Evolutionary conservation across 2,329 filamentous ascomycete species (phyloP).

Genomic region (Nothomitra cinnamomea): DNA sequence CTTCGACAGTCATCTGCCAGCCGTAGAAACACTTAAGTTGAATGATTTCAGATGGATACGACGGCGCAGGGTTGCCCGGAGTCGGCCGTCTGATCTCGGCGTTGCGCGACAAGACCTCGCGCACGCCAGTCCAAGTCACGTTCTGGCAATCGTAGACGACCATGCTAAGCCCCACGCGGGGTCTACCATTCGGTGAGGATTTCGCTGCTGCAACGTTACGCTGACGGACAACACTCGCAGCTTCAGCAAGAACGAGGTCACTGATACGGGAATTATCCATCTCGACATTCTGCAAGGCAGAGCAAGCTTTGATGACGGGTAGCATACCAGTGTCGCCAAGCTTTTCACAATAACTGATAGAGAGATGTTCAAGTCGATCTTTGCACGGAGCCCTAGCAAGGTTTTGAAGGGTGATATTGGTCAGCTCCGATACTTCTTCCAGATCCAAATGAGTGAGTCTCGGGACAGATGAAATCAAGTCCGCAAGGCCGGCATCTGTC

Average conservation of each 20-base stretch:
- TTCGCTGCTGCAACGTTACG: constrained; percentile 29
- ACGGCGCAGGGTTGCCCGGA: constrained; percentile 12
- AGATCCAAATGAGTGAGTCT: constrained; percentile 73
- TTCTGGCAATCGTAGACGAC: constrained; percentile 85
- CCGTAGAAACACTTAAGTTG: constrained; percentile 85
- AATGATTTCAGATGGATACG: constrained; percentile 64
- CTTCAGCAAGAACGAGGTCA: constrained; percentile 71
- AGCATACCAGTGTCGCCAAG: constrained; percentile 73
- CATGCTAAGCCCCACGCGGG: constrained; percentile 50
- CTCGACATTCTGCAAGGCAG: constrained; percentile 51
- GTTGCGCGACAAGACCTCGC: constrained; percentile 74
- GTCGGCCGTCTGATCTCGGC: constrained; percentile 45
- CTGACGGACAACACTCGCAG: constrained; percentile 57
- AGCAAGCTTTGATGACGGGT: constrained; percentile 61
- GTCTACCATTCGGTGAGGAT: constrained; percentile 29
- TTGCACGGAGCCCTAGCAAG: constrained; percentile 65
- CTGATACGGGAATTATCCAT: constrained; percentile 91
- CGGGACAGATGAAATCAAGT: constrained; percentile 58
- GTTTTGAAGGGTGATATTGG: constrained; percentile 56
- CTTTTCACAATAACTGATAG: constrained; percentile 77
- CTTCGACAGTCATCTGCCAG: constrained; percentile 87
- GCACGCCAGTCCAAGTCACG: constrained; percentile 81
- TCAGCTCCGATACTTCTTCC: constrained; percentile 66
- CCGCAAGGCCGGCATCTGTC: constrained; percentile 54
- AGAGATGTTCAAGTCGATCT: constrained; percentile 55